Conservation (phyloP, 2,329 filamentous ascomycete genomes). For the Neopestalotiopsis sp. region DNA sequence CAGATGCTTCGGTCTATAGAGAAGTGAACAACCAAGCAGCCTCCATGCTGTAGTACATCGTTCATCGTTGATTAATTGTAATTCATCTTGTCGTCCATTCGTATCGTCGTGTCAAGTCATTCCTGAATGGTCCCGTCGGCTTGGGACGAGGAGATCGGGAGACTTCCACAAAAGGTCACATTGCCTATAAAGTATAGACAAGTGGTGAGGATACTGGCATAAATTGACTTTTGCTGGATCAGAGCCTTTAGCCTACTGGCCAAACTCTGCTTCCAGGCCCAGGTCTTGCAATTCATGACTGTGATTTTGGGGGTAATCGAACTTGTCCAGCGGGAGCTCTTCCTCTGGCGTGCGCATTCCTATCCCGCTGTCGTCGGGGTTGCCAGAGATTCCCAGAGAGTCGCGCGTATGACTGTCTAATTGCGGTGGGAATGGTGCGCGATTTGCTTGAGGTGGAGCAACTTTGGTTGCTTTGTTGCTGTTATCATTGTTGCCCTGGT, state of each 20-base stretch:
- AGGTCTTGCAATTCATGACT: conserved; percentile 38
- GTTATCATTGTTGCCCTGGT: conserved; percentile 46
- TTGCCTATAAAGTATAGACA: conserved; percentile 13
- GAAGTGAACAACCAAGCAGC: background rate
- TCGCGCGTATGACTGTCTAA: conserved; percentile 51
- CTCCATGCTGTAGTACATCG: conserved; percentile 8
- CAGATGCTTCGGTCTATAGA: conserved; percentile 8
- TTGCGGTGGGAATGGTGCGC: conserved; percentile 55
- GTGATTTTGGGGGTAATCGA: conserved; percentile 48
- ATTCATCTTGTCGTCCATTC: conserved; percentile 17
- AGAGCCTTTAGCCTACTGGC: conserved; percentile 1
- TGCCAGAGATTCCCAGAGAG: conserved; percentile 47
- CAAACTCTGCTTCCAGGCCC: conserved; percentile 24
- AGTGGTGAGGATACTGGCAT: background rate
- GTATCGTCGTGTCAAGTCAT: conserved; percentile 12
- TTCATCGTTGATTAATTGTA: conserved; percentile 7
- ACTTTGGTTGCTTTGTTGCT: conserved; percentile 45
- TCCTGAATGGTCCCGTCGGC: background rate
- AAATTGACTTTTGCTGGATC: background rate
- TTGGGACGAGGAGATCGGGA: background rate
- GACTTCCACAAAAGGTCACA: background rate
- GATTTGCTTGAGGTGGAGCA: conserved; percentile 54
- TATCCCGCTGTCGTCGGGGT: conserved; percentile 77
- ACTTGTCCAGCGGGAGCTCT: conserved; percentile 67
- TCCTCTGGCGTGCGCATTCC: conserved; percentile 73